Base-by-base conservation (phyloP, 306 rosid species). In the Abrus precatorius region DNA sequence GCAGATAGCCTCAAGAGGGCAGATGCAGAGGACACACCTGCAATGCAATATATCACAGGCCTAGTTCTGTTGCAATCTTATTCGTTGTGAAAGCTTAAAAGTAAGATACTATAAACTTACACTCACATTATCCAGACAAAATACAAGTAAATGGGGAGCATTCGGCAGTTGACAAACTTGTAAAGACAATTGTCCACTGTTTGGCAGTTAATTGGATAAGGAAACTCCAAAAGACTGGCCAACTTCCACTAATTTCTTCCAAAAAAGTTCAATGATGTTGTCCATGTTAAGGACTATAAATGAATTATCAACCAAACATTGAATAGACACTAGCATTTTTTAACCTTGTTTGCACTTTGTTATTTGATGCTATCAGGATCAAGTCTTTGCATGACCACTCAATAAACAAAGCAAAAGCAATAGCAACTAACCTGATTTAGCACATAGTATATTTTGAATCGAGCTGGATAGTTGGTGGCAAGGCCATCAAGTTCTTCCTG, bases 401-500 rank as follows among this genome's bases (percentile, higher is more conserved):
- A 29, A 55, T 48, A 74, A 38, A 76, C 10, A n/a, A 76, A 65
- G 53, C 47, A 73, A 29, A 65, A 30, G 64, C 74, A 32, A 66
- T 74, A 49, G 76, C 34, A 69, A 78, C 84, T 54, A 43, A 93
- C 99, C 98, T 96, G 93, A 84, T 96, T 96, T 69, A 96, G 76
- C 74, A 96, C 98, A 41, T 87, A 92, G 87, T 82, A 92, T 75
- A 92, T 30, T 64, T 88, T 88, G 84, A 96, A 96, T 70, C 85
- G 90, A 72, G 86, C 95, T 1, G 97, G 89, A 78, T 92, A 88
- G 64, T 89, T 90, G 69, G 85, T 5, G 33, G 97, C 85, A 68
- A 96, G 97, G 59, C 89, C 84, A 29, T 93, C 95, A 84, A 96
- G 84, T 85, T 92, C 99, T 63, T 93, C 97, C 98, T 96, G 95